These are phyloP conservation scores for Triticum urartu DNA, from an alignment of 176 grass and related monocot species.

Conservation along the genomic window DNA sequence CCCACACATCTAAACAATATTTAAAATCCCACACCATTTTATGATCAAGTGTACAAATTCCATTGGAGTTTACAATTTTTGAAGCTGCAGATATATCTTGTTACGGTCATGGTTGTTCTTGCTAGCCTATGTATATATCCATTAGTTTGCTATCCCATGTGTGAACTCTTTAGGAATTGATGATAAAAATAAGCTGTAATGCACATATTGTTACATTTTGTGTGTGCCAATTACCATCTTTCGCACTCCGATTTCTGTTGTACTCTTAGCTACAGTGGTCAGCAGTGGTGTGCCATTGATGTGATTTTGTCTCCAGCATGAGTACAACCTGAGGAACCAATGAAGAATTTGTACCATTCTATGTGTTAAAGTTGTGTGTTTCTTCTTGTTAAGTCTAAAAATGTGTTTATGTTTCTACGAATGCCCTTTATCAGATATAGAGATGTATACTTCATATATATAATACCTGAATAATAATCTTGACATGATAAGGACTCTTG, in stretches of 20 bases:
- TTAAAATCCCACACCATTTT: not conserved
- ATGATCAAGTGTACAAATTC: not conserved
- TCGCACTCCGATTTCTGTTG: not conserved
- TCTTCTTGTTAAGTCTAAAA: not conserved
- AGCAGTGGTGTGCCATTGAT: not conserved
- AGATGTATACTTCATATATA: not conserved
- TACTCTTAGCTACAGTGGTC: not conserved
- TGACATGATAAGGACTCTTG: not conserved
- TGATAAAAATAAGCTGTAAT: not conserved
- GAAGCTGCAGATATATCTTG: not conserved
- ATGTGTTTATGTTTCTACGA: not conserved
- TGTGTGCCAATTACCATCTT: not conserved
- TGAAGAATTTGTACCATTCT: not conserved
- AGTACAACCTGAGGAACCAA: not conserved
- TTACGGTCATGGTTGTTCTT: not conserved
- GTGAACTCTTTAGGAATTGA: not conserved
- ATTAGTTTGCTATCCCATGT: constrained; percentile 2
- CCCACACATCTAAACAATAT: not conserved
- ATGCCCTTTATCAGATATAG: not conserved
- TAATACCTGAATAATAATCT: not conserved
- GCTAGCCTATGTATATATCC: not conserved
- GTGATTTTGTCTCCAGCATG: not conserved
- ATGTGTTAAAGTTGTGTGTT: not conserved
- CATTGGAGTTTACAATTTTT: not conserved
- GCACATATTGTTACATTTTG: not conserved